Conservation (phyloP, 2,329 filamentous ascomycete species). For the Fusarium setosum region DNA sequence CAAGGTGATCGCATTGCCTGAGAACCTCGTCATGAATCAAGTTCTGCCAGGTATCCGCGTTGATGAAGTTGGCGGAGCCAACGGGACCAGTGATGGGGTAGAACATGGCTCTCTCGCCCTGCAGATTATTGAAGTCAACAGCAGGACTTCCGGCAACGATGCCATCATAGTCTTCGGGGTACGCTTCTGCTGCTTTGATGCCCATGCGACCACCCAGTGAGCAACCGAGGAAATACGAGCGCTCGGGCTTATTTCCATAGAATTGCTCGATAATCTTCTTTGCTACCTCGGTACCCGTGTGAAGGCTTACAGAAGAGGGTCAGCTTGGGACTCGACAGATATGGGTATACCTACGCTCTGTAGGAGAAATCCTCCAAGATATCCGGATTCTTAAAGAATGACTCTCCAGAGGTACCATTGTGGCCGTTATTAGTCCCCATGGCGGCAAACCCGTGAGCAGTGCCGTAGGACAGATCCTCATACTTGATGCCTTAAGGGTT, state of each 20-base stretch:
- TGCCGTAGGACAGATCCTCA: slow-evolving; percentile 51
- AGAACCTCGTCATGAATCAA: slow-evolving; percentile 56
- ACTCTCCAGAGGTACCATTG: slow-evolving; percentile 50
- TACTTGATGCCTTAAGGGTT: slow-evolving; percentile 51
- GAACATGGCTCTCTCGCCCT: slow-evolving; percentile 22
- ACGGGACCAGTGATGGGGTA: slow-evolving; percentile 13
- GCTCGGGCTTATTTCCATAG: slow-evolving; percentile 53
- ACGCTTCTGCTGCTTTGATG: slow-evolving; percentile 63
- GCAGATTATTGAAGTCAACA: slow-evolving; percentile 57
- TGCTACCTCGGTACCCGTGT: slow-evolving; percentile 15
- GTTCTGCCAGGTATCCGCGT: neutral
- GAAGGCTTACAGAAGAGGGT: neutral
- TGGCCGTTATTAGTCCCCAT: slow-evolving; percentile 63
- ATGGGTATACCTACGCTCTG: slow-evolving; percentile 15
- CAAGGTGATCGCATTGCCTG: slow-evolving; percentile 62
- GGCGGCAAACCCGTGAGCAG: slow-evolving; percentile 54
- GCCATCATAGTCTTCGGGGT: slow-evolving; percentile 67
- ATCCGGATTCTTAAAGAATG: slow-evolving; percentile 49
- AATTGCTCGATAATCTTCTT: slow-evolving; percentile 46
- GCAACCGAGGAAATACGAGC: slow-evolving; percentile 68
- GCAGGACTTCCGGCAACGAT: slow-evolving; percentile 59
- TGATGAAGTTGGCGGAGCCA: slow-evolving; percentile 4
- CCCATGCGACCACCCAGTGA: slow-evolving; percentile 71
- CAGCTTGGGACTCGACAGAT: slow-evolving; percentile 1
- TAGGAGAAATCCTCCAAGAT: slow-evolving; percentile 51